Percentiles rank a stretch among this genome's conserved stretches.
Evolutionary conservation across 441 rosid species (phyloP).

Genomic region (Euphorbia celastroides): DNA sequence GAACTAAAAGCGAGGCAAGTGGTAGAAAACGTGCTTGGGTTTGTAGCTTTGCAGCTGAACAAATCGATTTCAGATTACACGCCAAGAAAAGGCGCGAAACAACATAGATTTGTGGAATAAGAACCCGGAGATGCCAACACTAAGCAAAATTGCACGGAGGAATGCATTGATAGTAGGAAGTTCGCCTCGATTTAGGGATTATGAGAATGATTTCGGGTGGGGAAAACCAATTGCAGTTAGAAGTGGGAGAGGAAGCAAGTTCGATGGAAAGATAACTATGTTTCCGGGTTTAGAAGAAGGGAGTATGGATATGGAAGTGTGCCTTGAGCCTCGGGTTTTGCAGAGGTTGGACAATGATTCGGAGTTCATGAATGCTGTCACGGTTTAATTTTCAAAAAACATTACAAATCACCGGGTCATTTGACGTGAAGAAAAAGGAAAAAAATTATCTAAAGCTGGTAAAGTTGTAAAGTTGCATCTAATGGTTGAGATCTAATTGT

Average conservation of each 20-base stretch:
- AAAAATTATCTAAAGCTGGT: no score
- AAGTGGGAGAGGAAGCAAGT: slow-evolving; percentile 22
- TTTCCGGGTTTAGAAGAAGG: slow-evolving; percentile 31
- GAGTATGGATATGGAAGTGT: slow-evolving; percentile 32
- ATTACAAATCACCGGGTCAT: no score
- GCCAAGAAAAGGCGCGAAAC: neutral
- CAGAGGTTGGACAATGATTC: slow-evolving; percentile 12
- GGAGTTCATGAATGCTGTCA: slow-evolving; percentile 19
- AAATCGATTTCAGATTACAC: neutral
- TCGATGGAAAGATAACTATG: slow-evolving; percentile 19
- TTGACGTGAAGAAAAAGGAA: no score
- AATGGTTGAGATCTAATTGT: no score
- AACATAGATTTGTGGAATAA: neutral
- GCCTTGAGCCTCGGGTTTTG: slow-evolving; percentile 17
- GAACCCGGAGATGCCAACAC: neutral
- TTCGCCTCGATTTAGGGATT: neutral
- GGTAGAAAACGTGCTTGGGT: neutral
- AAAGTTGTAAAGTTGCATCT: no score
- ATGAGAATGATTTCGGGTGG: no score
- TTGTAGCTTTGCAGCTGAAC: neutral
- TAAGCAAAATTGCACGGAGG: neutral
- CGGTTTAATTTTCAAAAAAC: no score
- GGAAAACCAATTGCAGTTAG: neutral
- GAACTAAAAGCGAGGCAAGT: neutral
- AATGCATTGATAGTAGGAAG: neutral